Percentiles rank a stretch among this genome's conserved stretches.
These are phyloP conservation scores for Cryptosporidium sp. DNA, from an alignment of 169 alveolate genomes.

Conservation along the genomic window DNA sequence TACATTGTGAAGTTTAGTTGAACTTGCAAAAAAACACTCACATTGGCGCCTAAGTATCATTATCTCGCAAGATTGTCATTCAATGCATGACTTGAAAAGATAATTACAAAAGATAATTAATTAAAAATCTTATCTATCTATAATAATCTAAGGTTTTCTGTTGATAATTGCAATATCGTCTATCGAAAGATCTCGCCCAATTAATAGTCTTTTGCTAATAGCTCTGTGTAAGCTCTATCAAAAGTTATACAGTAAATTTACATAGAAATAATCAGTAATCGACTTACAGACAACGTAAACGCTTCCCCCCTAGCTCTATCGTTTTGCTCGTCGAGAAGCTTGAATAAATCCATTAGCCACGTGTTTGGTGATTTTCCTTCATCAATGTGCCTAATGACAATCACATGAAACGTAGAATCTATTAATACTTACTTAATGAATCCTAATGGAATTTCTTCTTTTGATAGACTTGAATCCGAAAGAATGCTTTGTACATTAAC, in stretches of 20 bases:
- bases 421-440: conserved; percentile 31
- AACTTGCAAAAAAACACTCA: not conserved
- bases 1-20: not conserved
- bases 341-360: conserved; percentile 45
- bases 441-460: conserved; percentile 57
- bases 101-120: not conserved
- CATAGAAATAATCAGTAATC: too few species aligned
- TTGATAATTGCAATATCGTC: conserved; percentile 27
- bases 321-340: conserved; percentile 33
- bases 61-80: conserved; percentile 9
- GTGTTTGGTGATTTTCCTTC: conserved; percentile 64
- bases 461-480: conserved; percentile 39
- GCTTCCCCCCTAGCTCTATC: conserved; percentile 67
- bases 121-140: not conserved
- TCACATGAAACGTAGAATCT: not conserved
- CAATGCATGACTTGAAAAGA: not conserved
- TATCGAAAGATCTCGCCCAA: conserved; percentile 1
- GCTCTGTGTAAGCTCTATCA: conserved; percentile 40
- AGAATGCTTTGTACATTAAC: conserved; percentile 17
- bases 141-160: not conserved
- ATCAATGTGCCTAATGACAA: conserved; percentile 34
- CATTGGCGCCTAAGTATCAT: conserved; percentile 52
- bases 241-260: not conserved
- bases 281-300: conserved; percentile 42
- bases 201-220: conserved; percentile 24